Evolutionary conservation across 768 basidiomycete genomes (phyloP).

Genomic region (Leccinum rimulosum): DNA sequence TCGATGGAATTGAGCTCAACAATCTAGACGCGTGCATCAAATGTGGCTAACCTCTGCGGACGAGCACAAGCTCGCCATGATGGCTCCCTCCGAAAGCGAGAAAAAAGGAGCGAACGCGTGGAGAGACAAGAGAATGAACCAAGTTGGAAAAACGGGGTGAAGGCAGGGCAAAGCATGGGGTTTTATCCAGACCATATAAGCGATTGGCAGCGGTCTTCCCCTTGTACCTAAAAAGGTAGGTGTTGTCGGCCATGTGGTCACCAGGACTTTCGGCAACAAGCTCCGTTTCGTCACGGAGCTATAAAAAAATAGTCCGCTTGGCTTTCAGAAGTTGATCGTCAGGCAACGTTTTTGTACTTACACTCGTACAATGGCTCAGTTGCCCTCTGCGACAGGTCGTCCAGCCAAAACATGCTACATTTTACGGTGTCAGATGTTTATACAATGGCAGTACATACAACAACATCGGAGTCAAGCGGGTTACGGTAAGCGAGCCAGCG

Average conservation of each 20-base stretch:
- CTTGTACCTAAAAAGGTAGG: constrained; percentile 33
- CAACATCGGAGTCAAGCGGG: neutral
- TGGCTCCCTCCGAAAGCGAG: constrained; percentile 9
- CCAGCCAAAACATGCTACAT: neutral
- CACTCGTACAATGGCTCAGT: constrained; percentile 11
- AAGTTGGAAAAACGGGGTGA: constrained; percentile 7
- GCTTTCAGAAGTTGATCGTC: constrained; percentile 1
- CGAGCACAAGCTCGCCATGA: constrained; percentile 26
- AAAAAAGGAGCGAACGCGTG: neutral
- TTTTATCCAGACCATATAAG: constrained; percentile 15
- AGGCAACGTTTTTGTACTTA: neutral
- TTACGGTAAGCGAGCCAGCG: constrained; percentile 17
- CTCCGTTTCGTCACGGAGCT: constrained; percentile 18
- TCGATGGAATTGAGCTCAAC: constrained; percentile 2
- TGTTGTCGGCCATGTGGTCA: constrained; percentile 25
- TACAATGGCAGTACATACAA: neutral
- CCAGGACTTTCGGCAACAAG: neutral
- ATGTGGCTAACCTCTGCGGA: constrained; percentile 27
- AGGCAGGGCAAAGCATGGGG: constrained; percentile 1
- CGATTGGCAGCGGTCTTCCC: constrained; percentile 13
- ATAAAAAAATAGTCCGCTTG: constrained; percentile 4
- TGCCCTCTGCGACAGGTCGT: constrained; percentile 1
- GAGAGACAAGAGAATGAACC: neutral
- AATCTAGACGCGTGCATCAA: neutral
- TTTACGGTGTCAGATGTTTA: neutral